Evolutionary conservation across 768 basidiomycete genomes (phyloP), one percentile per base, ranked within the genome.

Genomic region (Phlegmacium glaucopus): DNA sequence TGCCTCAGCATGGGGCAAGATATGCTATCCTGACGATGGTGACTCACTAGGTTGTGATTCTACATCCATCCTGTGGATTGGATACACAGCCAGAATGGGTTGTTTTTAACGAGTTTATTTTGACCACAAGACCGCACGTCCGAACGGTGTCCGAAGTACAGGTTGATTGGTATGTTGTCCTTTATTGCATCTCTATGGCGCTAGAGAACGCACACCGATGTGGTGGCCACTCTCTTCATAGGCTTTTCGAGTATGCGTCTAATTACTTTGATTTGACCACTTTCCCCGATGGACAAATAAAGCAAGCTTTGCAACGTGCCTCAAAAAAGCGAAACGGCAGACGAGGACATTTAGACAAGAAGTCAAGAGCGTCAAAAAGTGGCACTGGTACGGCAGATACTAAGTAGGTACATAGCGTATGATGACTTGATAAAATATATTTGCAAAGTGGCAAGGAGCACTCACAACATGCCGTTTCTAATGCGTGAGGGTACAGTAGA

Each of bases 81-180:
- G 89, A 92, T 52, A 80, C 80, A 9, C 85, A 85, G 48, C 94
- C 94, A 3, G 91, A 94, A 57, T 94, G 91, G 93, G 90, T 94
- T 3, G 62, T 90, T 8, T 94, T 88, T 74, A 91, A 94, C 60
- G 94, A 95, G 68, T 99, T 97, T 56, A 91, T 97, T 9, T 68
- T 97, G 54, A 98, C 94, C 6, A 90, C 90, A 6, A 69, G 84
- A 41, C 84, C 79, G 50, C 98, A 87, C 60, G 94, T 99, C 61
- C 83, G 95, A 25, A 95, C 90, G 0, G 91, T 95, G 15, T 85
- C 94, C 0, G 91, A 93, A 45, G 78, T 95, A 46, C 74, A 78
- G 60, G 77, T 87, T 2, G 93, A 95, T 59, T 98, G 96, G 93
- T 90, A 61, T 32, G 54, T 2, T 22, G 22, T 22, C 22, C 5